phyloP scores from a whole-genome alignment of 345 rosid genomes.

The Ceriops zippeliana region DNA sequence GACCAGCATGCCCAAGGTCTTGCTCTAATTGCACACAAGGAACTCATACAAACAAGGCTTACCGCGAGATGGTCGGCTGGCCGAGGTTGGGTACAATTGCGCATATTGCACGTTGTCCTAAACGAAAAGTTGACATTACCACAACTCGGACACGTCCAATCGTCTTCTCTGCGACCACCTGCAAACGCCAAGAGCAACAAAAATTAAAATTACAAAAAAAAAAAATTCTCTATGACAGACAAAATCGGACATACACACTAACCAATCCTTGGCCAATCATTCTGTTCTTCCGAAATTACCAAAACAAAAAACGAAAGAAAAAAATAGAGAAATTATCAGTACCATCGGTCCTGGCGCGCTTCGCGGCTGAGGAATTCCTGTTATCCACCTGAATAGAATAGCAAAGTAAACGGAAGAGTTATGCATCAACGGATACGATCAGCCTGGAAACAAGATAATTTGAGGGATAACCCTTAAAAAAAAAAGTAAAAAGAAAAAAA shows the following conservation, averaged over 20 bases:
- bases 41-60: constrained; percentile 14
- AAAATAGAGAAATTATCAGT: constrained; percentile 5
- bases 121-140: constrained; percentile 96
- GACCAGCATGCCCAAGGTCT: neutral
- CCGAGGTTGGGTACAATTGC: constrained; percentile 93
- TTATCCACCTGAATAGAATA: constrained; percentile 65
- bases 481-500: neutral
- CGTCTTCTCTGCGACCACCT: constrained; percentile 99
- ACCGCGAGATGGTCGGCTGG: constrained; percentile 90
- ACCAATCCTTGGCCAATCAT: neutral
- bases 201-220: neutral
- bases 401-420: neutral
- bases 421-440: neutral
- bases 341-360: constrained; percentile 99
- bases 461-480: neutral
- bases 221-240: neutral
- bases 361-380: constrained; percentile 92
- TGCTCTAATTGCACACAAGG: neutral
- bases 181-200: constrained; percentile 4
- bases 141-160: constrained; percentile 98
- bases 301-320: neutral
- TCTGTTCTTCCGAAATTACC: neutral
- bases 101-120: constrained; percentile 97
- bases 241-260: neutral
- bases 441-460: neutral